Conservation (phyloP, 495 filamentous ascomycete genomes). For the Talaromyces liani region DNA sequence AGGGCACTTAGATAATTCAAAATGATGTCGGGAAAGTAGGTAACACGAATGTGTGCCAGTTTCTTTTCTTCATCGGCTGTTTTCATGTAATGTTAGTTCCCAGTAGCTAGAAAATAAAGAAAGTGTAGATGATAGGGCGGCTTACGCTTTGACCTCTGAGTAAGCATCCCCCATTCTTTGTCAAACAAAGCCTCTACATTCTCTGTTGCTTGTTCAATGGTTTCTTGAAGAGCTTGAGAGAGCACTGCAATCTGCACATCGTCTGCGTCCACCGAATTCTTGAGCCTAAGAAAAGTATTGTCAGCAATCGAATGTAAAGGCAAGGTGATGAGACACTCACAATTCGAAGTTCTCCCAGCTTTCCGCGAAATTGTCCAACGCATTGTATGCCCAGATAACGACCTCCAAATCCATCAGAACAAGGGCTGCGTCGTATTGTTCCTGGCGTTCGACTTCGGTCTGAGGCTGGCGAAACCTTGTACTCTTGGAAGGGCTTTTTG, state of each 20-base stretch:
- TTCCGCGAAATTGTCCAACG: conserved; percentile 52
- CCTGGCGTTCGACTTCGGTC: not conserved
- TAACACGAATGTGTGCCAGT: conserved; percentile 50
- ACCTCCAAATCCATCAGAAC: conserved; percentile 69
- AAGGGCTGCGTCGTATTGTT: conserved; percentile 26
- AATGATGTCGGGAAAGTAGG: conserved; percentile 74
- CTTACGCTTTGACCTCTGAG: conserved; percentile 29
- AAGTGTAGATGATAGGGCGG: not conserved
- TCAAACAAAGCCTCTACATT: conserved; percentile 29
- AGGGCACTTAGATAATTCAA: conserved; percentile 72
- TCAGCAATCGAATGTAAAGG: not conserved
- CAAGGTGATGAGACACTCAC: conserved; percentile 12
- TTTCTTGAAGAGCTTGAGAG: conserved; percentile 23
- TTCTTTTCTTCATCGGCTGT: conserved; percentile 28
- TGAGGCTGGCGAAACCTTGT: conserved; percentile 1
- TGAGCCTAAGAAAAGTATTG: not conserved
- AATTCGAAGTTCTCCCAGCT: conserved; percentile 41
- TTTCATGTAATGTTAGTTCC: not conserved
- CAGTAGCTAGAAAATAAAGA: not conserved
- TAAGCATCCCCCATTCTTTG: conserved; percentile 28
- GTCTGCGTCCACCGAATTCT: not conserved
- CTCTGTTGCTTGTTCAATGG: conserved; percentile 24
- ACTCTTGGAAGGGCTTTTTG: conserved; percentile 16
- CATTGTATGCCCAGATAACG: conserved; percentile 57
- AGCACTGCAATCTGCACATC: conserved; percentile 25